phyloP scores from a whole-genome alignment of 2,329 filamentous ascomycete genomes.

The Teratosphaeria zuluensis region DNA sequence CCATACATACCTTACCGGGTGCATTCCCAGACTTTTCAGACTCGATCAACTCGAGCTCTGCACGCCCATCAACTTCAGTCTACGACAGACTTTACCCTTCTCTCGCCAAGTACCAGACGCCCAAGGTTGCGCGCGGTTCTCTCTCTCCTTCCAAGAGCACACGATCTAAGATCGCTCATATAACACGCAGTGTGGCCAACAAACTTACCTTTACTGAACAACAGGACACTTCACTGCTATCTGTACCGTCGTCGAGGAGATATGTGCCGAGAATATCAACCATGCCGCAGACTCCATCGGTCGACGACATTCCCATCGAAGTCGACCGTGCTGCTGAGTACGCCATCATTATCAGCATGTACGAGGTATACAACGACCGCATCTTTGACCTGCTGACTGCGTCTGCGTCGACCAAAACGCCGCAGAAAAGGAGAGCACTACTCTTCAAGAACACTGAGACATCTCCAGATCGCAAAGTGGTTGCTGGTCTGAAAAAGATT shows the following conservation, averaged over 20 bases:
- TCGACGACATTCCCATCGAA: slow-evolving; percentile 58
- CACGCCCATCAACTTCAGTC: slow-evolving; percentile 10
- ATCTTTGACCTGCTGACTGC: slow-evolving; percentile 84
- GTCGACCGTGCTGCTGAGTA: slow-evolving; percentile 67
- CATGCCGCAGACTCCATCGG: slow-evolving; percentile 64
- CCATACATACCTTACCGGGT: slow-evolving; percentile 13
- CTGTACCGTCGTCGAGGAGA: slow-evolving; percentile 32
- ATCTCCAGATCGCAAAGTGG: slow-evolving; percentile 85
- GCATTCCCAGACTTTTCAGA: slow-evolving; percentile 15
- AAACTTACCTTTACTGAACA: slow-evolving; percentile 11
- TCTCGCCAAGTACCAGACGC: slow-evolving; percentile 15
- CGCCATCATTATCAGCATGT: slow-evolving; percentile 88
- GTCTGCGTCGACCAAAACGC: slow-evolving; percentile 33
- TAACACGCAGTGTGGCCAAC: slow-evolving; percentile 18
- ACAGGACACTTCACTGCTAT: slow-evolving; percentile 31
- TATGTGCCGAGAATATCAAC: slow-evolving; percentile 59
- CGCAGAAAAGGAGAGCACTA: slow-evolving; percentile 60
- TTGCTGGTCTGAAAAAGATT: slow-evolving; percentile 83
- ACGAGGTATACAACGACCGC: slow-evolving; percentile 96
- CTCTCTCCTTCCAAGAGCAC: slow-evolving; percentile 5
- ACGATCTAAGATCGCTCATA: slow-evolving; percentile 1
- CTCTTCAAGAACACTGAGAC: slow-evolving; percentile 87
- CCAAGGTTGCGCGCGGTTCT: slow-evolving; percentile 6
- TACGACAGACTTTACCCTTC: slow-evolving; percentile 24
- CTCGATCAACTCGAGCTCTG: slow-evolving; percentile 9